Evolutionary conservation across 345 rosid genomes (phyloP).

Genomic region (Aquilaria malaccensis): DNA sequence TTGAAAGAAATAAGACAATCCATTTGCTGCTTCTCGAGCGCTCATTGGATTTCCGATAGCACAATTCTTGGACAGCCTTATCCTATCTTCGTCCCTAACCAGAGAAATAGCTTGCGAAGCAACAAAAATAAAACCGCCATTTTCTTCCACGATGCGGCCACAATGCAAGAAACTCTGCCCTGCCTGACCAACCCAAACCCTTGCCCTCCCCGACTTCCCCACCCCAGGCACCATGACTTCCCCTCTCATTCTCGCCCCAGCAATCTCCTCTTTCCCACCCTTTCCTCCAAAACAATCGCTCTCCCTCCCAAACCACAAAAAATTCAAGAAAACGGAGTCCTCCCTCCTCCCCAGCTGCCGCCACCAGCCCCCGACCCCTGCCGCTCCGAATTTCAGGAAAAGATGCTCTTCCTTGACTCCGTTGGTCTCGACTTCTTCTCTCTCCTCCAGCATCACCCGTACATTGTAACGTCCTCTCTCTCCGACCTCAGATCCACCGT

Average conservation of each 20-base stretch:
- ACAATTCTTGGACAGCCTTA: slow-evolving; percentile 7
- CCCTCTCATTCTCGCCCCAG: slow-evolving; percentile 37
- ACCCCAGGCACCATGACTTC: slow-evolving; percentile 29
- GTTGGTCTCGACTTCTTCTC: slow-evolving; percentile 69
- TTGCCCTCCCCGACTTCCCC: slow-evolving; percentile 6
- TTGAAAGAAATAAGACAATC: background rate
- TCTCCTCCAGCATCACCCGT: slow-evolving; percentile 44
- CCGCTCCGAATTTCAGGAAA: slow-evolving; percentile 50
- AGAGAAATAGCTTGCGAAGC: background rate
- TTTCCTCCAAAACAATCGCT: slow-evolving; percentile 40
- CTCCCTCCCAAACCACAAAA: slow-evolving; percentile 40
- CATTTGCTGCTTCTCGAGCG: background rate
- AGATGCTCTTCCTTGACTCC: slow-evolving; percentile 71
- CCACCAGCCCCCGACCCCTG: slow-evolving; percentile 13
- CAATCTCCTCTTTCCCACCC: slow-evolving; percentile 33
- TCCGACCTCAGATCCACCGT: slow-evolving; percentile 49
- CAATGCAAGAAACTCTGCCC: background rate
- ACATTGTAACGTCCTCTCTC: slow-evolving; percentile 43
- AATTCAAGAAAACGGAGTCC: slow-evolving; percentile 9
- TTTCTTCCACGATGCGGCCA: background rate
- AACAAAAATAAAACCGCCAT: background rate
- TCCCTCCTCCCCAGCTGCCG: slow-evolving; percentile 17
- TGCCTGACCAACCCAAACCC: background rate
- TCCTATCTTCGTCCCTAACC: slow-evolving; percentile 10
- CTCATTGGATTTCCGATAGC: slow-evolving; percentile 5